These are phyloP conservation scores for Castanospermum australe DNA, from an alignment of 306 rosid species.

Conservation along the genomic window DNA sequence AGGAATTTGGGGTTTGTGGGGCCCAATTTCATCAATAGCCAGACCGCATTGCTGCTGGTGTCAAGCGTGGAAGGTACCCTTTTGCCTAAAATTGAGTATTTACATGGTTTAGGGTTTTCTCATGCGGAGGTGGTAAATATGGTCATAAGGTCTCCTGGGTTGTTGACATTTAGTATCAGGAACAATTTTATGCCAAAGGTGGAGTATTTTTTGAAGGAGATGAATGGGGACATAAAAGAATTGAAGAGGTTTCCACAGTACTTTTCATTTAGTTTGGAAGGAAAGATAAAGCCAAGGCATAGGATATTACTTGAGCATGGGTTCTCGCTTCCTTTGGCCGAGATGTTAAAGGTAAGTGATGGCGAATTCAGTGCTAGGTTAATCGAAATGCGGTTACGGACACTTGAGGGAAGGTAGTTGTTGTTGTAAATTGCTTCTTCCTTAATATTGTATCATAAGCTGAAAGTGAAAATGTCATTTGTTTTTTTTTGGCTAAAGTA, in stretches of 20 bases:
- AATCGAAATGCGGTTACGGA: constrained; percentile 47
- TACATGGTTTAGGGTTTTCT: constrained; percentile 44
- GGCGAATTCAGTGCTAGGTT: constrained; percentile 58
- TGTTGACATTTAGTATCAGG: constrained; percentile 55
- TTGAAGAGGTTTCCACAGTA: constrained; percentile 74
- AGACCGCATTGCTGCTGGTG: constrained; percentile 35
- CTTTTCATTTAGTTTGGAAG: constrained; percentile 81
- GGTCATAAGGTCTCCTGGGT: constrained; percentile 76
- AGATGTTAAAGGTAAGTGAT: constrained; percentile 65
- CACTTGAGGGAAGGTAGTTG: constrained; percentile 18
- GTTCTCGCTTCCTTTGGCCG: constrained; percentile 47
- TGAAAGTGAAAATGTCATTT: not conserved
- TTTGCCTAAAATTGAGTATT: constrained; percentile 35
- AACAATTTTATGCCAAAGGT: constrained; percentile 60
- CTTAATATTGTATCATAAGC: not conserved
- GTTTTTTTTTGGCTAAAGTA: not conserved
- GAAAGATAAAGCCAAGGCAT: constrained; percentile 67
- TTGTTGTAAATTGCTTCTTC: constrained; percentile 13
- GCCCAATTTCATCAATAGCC: constrained; percentile 31
- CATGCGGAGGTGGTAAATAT: constrained; percentile 49
- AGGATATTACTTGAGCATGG: constrained; percentile 46
- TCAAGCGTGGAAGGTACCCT: constrained; percentile 43
- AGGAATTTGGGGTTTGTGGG: constrained; percentile 38
- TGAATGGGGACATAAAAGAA: constrained; percentile 59
- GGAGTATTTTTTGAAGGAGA: constrained; percentile 61